These are phyloP conservation scores for Alternaria brassicae DNA, from an alignment of 2,329 filamentous ascomycete species.

Conservation along the genomic window DNA sequence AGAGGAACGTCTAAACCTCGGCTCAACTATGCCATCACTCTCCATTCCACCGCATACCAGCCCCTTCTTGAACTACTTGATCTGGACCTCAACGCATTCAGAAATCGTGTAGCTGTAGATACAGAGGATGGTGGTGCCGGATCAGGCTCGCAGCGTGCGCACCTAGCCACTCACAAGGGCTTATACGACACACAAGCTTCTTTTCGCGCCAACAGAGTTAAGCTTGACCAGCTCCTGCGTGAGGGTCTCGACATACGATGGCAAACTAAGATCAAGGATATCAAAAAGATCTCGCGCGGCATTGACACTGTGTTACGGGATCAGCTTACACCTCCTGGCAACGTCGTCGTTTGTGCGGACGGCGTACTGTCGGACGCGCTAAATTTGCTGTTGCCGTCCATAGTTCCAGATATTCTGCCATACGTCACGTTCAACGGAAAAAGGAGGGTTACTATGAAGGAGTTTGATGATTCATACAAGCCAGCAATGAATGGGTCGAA, in stretches of 20 bases:
- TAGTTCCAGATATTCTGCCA: no score
- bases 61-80: constrained; percentile 44
- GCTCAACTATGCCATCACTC: constrained; percentile 52
- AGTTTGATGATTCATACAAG: constrained; percentile 25
- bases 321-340: no score
- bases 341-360: no score
- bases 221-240: constrained; percentile 46
- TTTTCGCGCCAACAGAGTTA: constrained; percentile 48
- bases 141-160: no score
- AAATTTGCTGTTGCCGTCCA: no score
- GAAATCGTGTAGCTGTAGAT: constrained; percentile 43
- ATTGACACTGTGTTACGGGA: no score
- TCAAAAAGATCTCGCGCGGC: no score
- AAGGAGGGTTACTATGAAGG: constrained; percentile 30
- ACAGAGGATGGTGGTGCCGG: constrained; percentile 34
- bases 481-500: constrained; percentile 1
- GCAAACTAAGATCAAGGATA: constrained; percentile 21
- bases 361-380: no score
- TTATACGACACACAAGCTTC: constrained; percentile 1
- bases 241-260: constrained; percentile 49
- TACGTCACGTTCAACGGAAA: constrained; percentile 48
- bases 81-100: constrained; percentile 43
- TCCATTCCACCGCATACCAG: constrained; percentile 43
- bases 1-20: constrained; percentile 32
- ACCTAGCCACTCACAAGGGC: no score